Evolutionary conservation across 177 flowering plant genomes (phyloP).

Genomic region (Vitis hybrid): DNA sequence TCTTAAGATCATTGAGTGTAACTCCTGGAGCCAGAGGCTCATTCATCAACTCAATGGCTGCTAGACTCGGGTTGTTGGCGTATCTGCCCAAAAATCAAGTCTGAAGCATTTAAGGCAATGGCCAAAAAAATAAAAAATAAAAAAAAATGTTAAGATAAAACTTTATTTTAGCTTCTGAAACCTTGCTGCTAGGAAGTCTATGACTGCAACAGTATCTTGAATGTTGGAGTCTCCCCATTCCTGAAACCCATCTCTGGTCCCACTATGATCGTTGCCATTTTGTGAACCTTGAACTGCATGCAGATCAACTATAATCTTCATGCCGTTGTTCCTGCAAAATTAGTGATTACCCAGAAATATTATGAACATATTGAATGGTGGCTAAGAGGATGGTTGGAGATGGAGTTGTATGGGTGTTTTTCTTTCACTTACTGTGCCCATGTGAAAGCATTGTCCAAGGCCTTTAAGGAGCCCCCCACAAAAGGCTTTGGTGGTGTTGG

Average conservation of each 20-base stretch:
- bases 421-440: slow-evolving; percentile 20
- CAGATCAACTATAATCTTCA: slow-evolving; percentile 44
- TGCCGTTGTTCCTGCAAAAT: slow-evolving; percentile 33
- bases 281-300: slow-evolving; percentile 48
- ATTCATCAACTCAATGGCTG: slow-evolving; percentile 31
- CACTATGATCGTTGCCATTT: slow-evolving; percentile 39
- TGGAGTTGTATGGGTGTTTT: no score
- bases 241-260: slow-evolving; percentile 39
- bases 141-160: no score
- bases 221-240: slow-evolving; percentile 47
- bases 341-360: not conserved
- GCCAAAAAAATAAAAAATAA: no score
- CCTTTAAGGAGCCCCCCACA: slow-evolving; percentile 20
- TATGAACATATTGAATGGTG: no score
- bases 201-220: slow-evolving; percentile 32
- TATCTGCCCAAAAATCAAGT: slow-evolving; percentile 16
- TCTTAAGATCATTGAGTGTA: slow-evolving; percentile 6
- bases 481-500: slow-evolving; percentile 26
- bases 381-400: no score
- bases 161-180: not conserved
- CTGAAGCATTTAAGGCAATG: no score
- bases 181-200: slow-evolving; percentile 41
- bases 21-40: slow-evolving; percentile 31
- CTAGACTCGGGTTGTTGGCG: slow-evolving; percentile 13
- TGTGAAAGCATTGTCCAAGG: slow-evolving; percentile 20